A percentile compares a stretch with the other conserved stretches of the same genome.
Conservation (phyloP, 208 protist species). For the Crithidia thermophila region DNA sequence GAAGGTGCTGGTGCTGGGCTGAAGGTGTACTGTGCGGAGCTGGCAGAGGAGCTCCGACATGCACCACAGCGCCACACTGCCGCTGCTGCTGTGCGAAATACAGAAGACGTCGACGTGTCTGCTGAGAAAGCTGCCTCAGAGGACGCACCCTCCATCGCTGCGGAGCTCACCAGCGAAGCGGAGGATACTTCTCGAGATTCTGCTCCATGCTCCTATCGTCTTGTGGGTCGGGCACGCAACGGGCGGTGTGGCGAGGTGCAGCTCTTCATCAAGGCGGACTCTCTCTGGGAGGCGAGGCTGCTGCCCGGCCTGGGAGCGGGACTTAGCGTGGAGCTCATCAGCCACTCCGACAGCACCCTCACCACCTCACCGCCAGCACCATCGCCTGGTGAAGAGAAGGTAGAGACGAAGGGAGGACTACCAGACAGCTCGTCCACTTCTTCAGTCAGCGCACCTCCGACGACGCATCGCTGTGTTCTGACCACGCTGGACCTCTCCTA, state of each 20-base stretch:
- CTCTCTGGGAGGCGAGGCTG: constrained; percentile 45
- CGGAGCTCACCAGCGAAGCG: no score
- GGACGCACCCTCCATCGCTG: no score
- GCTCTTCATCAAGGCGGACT: constrained; percentile 52
- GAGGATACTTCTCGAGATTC: neutral
- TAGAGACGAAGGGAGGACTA: neutral
- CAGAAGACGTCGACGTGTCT: no score
- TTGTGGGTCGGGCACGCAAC: constrained; percentile 68
- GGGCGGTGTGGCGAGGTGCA: constrained; percentile 76
- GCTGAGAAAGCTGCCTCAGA: no score
- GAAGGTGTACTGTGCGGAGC: constrained; percentile 16
- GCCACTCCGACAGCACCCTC: neutral
- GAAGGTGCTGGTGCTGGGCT: neutral
- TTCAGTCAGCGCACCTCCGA: neutral
- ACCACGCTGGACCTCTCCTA: constrained; percentile 80
- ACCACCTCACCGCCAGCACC: neutral
- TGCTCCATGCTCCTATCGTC: constrained; percentile 34
- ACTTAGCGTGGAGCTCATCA: constrained; percentile 60
- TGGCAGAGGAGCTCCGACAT: constrained; percentile 11
- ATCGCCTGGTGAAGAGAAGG: neutral
- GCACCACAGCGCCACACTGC: neutral
- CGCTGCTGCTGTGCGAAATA: no score
- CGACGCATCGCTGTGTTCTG: constrained; percentile 42
- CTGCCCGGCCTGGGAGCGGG: constrained; percentile 41
- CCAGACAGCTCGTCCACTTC: neutral